Base-by-base conservation (phyloP, 2,329 filamentous ascomycete genomes). In the Capronia coronata region DNA sequence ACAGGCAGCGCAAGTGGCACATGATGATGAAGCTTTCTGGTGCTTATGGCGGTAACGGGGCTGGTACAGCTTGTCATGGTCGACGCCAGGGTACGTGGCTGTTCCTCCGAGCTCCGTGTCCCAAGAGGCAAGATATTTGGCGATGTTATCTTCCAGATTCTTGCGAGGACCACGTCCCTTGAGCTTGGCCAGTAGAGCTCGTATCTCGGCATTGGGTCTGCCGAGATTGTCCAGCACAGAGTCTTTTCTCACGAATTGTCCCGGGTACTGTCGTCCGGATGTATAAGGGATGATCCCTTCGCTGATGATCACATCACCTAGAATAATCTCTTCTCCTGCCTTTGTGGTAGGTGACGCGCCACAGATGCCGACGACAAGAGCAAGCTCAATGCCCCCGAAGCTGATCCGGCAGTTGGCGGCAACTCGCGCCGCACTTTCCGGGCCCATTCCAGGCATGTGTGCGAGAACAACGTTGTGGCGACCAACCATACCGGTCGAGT, bases 281-380 rank as follows among this genome's bases (percentile, higher is more conserved):
- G 65, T 61, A 37, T 58, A 63, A 32, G 65, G 56, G 9, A 63
- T 43, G 7, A 68, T 29, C 0, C 25, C 46, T 7, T 57, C 19
- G 38, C 38, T 61, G 46, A 67, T 59, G 13, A 65, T 43, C 10
- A 67, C 56, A 54, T 67, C 65, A 5, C 66, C 65, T 4, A 68
- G 57, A 5, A 62, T 43, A 22, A 63, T 59, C 10, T 61, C 57
- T 1, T 44, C 46, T 27, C 37, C 41, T 8, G 43, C 13, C n/a
- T 19, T 19, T 9, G 39, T 40, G 7, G 3, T 23, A 22, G 23
- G 34, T 19, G 27, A 40, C 9, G 27, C 40, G 18, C 46, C 40
- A 39, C 46, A 49, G n/a, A 49, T 38, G 13, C 46, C 46, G 29
- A 44, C 30, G 10, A 44, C 41, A 16, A 49, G 22, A 22, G 38